Evolutionary conservation across 306 rosid species (phyloP).

Genomic region (Cicer chorassanicum): DNA sequence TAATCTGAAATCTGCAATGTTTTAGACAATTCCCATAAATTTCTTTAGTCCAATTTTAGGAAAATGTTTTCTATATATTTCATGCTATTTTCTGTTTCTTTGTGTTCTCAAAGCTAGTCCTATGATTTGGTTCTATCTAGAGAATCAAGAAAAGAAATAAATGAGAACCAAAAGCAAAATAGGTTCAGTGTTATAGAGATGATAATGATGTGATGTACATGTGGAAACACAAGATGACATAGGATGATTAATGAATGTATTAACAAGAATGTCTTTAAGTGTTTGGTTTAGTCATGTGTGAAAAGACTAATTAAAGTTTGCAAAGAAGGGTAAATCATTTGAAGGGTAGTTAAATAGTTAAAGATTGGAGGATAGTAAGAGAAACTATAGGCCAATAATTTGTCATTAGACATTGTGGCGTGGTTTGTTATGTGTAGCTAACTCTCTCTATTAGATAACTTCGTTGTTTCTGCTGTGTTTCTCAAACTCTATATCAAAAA

Average conservation of each 20-base stretch:
- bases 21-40: slow-evolving; percentile 33
- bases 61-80: slow-evolving; percentile 6
- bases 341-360: neutral
- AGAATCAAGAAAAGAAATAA: neutral
- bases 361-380: slow-evolving; percentile 7
- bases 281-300: neutral
- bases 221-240: neutral
- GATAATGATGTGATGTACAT: neutral
- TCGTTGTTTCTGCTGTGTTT: neutral
- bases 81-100: neutral
- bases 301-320: slow-evolving; percentile 3
- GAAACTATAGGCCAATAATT: slow-evolving; percentile 7
- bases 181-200: slow-evolving; percentile 7
- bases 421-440: neutral
- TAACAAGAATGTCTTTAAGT: neutral
- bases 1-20: slow-evolving; percentile 71
- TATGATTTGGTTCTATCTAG: neutral
- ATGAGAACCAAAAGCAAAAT: slow-evolving; percentile 2
- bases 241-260: slow-evolving; percentile 1
- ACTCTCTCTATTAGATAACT: neutral
- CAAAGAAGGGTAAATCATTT: neutral
- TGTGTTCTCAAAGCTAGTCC: neutral
- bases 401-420: neutral
- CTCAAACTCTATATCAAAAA: slow-evolving; percentile 36
- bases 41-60: slow-evolving; percentile 24